Conservation (phyloP, 2,329 filamentous ascomycete species). For the Pestalotiopsis sp. region DNA sequence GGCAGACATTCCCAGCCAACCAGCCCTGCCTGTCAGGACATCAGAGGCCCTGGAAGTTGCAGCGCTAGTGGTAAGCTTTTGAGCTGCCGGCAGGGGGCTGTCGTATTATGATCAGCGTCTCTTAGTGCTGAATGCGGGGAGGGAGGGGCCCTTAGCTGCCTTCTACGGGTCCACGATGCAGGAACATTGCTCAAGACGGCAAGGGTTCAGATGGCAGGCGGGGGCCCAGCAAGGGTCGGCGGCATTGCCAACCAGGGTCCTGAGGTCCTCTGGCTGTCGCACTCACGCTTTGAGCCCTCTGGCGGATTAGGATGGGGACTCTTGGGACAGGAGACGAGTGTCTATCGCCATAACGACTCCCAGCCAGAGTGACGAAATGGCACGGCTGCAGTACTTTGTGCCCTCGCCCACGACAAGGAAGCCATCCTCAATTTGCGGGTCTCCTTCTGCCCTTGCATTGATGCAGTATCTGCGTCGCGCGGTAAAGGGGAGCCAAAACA, state of each 20-base stretch:
- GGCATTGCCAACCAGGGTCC: conserved; percentile 6
- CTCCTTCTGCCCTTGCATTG: neutral
- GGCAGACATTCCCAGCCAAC: neutral
- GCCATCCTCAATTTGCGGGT: neutral
- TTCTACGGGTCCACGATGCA: conserved; percentile 6
- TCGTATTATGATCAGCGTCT: conserved; percentile 11
- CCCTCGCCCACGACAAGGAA: neutral
- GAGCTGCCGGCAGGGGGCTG: neutral
- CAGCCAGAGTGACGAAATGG: conserved; percentile 14
- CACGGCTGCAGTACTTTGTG: neutral
- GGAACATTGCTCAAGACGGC: conserved; percentile 9
- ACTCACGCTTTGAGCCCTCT: neutral
- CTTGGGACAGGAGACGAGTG: conserved; percentile 2
- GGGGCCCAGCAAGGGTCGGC: neutral
- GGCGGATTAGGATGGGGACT: neutral
- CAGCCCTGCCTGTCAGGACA: too few relatives aligned
- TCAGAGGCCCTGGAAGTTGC: conserved; percentile 2
- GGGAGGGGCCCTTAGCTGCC: neutral
- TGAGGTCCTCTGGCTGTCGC: neutral
- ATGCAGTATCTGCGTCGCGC: neutral
- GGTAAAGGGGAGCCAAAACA: neutral
- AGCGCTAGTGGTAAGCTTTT: conserved; percentile 10
- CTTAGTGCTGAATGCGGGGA: conserved; percentile 11
- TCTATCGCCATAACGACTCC: conserved; percentile 10
- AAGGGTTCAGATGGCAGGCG: conserved; percentile 4